Percentiles rank a stretch among this genome's conserved stretches.
Conservation (phyloP, 768 basidiomycete species). For the Suillus subalutaceus region DNA sequence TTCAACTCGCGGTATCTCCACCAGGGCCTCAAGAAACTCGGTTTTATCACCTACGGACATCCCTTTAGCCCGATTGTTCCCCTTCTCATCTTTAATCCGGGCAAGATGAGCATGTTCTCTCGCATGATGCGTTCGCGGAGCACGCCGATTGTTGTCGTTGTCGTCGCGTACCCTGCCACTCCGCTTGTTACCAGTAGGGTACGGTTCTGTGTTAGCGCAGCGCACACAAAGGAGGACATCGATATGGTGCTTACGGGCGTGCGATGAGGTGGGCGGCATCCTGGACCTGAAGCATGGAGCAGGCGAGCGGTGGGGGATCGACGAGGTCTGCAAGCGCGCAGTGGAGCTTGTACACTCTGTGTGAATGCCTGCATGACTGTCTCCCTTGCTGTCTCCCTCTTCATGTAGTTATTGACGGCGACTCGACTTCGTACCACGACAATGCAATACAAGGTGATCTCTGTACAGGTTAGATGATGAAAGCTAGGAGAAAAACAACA, state of each 20-base stretch:
- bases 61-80: constrained; percentile 93
- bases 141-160: constrained; percentile 85
- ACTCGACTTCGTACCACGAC: background rate
- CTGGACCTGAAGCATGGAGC: constrained; percentile 87
- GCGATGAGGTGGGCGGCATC: constrained; percentile 89
- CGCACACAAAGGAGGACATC: constrained; percentile 97
- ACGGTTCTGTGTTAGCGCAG: constrained; percentile 93
- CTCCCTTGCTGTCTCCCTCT: background rate
- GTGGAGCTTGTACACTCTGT: constrained; percentile 67
- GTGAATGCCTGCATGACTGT: constrained; percentile 14
- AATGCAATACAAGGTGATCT: background rate
- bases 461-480: background rate
- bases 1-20: constrained; percentile 96
- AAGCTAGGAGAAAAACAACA: background rate
- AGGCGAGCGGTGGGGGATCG: constrained; percentile 75
- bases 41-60: constrained; percentile 96
- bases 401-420: constrained; percentile 1
- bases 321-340: constrained; percentile 72
- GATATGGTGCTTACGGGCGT: constrained; percentile 83
- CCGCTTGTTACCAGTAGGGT: constrained; percentile 73
- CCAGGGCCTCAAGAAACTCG: constrained; percentile 82
- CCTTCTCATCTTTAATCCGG: constrained; percentile 87
- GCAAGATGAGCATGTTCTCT: constrained; percentile 92
- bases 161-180: constrained; percentile 91
- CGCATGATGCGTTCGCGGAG: constrained; percentile 70